Percentiles rank a stretch among this genome's conserved stretches.
Evolutionary conservation across 2,329 filamentous ascomycete species (phyloP).

Genomic region (Xylaria sp.): DNA sequence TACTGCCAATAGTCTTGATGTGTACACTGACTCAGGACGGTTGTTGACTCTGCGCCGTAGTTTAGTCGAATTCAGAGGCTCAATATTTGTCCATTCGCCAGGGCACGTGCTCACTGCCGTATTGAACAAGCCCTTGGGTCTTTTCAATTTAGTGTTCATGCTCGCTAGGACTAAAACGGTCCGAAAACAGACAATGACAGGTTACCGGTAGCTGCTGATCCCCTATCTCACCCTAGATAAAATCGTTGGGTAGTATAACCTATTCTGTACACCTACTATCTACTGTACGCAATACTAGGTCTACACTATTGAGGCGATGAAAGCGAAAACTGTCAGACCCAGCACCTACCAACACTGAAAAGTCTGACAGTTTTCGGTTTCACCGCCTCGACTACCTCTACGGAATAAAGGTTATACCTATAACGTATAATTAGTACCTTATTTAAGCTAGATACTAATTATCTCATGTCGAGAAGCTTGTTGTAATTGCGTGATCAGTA

Average conservation of each 20-base stretch:
- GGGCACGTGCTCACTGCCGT: constrained; percentile 29
- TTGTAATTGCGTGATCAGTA: too few species aligned
- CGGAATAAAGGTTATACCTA: neutral
- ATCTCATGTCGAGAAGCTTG: neutral
- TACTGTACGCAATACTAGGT: neutral
- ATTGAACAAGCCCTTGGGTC: neutral
- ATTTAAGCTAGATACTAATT: neutral
- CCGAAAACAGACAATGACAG: constrained; percentile 12
- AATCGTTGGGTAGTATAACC: neutral
- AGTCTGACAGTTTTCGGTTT: too few species aligned
- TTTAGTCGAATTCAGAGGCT: constrained; percentile 1
- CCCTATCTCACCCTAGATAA: neutral
- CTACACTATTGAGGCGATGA: too few species aligned
- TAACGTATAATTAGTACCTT: neutral
- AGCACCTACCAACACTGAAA: too few species aligned
- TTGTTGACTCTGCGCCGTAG: neutral
- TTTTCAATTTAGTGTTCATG: neutral
- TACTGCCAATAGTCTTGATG: neutral
- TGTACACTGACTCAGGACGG: constrained; percentile 4
- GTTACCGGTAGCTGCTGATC: neutral
- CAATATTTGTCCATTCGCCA: constrained; percentile 6
- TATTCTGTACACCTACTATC: neutral
- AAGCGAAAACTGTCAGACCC: too few species aligned
- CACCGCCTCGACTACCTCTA: too few species aligned
- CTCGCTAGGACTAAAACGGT: constrained; percentile 8